Evolutionary conservation across 257 asterid species (phyloP).

Genomic region (Lithospermum erythrorhizon): DNA sequence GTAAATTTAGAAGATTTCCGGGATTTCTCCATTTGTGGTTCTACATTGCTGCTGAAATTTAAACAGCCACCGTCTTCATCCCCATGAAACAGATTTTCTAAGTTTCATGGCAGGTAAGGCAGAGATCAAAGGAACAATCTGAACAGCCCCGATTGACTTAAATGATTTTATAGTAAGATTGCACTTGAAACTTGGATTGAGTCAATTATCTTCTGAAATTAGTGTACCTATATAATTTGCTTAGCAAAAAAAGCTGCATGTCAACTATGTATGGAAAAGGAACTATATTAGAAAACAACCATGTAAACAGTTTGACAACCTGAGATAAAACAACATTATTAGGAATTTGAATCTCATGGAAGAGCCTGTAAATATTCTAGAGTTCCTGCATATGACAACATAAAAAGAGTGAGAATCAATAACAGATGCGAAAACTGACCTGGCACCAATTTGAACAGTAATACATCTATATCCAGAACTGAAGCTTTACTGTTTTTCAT

Average conservation of each 20-base stretch:
- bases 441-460: conserved; percentile 78
- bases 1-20: conserved; percentile 3
- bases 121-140: conserved; percentile 59
- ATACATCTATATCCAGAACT: conserved; percentile 36
- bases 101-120: conserved; percentile 71
- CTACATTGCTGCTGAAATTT: conserved; percentile 15
- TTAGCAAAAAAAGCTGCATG: no score
- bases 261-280: no score
- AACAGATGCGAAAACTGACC: conserved; percentile 26
- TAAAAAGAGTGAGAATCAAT: background rate
- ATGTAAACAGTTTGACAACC: no score
- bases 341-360: no score
- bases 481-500: conserved; percentile 25
- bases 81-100: conserved; percentile 41
- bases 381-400: background rate
- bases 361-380: background rate
- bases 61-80: conserved; percentile 29
- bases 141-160: no score
- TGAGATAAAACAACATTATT: no score
- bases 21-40: conserved; percentile 34
- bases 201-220: no score
- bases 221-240: no score
- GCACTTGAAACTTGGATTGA: no score
- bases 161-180: no score
- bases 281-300: no score